Evolutionary conservation across 164 flowering plant genomes (phyloP), one percentile per base, ranked within the genome.

Genomic region (grape (Vitis vinifera)): DNA sequence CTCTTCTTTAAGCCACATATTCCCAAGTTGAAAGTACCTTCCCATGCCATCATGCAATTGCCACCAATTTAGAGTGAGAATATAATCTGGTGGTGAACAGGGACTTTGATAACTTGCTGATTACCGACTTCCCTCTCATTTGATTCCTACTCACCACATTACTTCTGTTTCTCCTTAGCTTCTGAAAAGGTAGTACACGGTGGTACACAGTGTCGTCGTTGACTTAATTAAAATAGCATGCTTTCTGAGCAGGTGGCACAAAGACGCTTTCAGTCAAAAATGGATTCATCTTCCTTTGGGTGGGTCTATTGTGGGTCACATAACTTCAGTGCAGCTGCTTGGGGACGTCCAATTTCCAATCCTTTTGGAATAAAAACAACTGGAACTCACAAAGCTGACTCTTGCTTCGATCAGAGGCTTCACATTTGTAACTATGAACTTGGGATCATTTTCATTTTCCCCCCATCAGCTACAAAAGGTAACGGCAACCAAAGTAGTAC

Each of bases 251-350:
- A 91, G 98, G 98, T 94, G 62, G 97, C 91, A 48, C 79, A 85
- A 69, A 88, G 97, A 74, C 89, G 96, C 62, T 94, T 91, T 73
- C 72, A 77, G 68, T 84, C 89, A 2, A 84, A 75, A 70, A 73
- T 67, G 15, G 80, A 74, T 65, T 62, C 78, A 69, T 77, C 88
- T 30, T 82, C 97, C 17, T 84, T 81, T 75, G 98, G 98, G 27
- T 94, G 98, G 98, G 89, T 94, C 59, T 91, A 91, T 74, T 83
- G 88, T 82, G 98, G 98, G 12, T 94, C 98, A 29, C 98, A 94
- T 76, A 94, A 94, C 76, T 87, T 94, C 77, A 94, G 98, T 70
- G 87, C 92, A 62, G 96, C 98, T 73, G 98, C 98, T 48, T 94
- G 98, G 97, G 97, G 96, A 51, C 82, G 84, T 56, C 85, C 80